Evolutionary conservation across 148 eudicot species (phyloP).

Genomic region (Euryodendron excelsum): DNA sequence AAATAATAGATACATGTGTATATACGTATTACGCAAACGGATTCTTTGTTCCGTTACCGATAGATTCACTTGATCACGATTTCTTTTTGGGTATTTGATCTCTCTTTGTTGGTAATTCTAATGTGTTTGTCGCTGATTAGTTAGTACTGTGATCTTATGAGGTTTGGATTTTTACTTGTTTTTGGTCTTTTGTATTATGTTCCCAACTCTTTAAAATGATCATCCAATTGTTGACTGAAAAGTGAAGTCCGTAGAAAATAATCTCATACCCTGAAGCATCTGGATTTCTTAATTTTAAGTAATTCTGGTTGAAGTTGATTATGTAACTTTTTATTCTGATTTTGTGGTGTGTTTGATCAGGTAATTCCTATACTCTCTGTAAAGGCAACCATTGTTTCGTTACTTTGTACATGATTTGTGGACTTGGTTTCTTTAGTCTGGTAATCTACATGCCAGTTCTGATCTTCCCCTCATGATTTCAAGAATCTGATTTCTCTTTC

Average conservation of each 20-base stretch:
- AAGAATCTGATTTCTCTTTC: constrained; percentile 4
- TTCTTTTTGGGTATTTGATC: not conserved
- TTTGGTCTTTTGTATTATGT: not conserved
- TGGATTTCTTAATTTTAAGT: not conserved
- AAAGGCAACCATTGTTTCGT: constrained; percentile 10
- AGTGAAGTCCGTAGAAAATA: not conserved
- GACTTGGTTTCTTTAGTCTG: constrained; percentile 12
- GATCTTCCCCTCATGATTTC: constrained; percentile 3
- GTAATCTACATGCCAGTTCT: constrained; percentile 16
- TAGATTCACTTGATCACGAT: constrained; percentile 7
- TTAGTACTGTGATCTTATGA: not conserved
- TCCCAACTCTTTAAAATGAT: not conserved
- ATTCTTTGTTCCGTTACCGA: not conserved
- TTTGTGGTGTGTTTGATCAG: constrained; percentile 16
- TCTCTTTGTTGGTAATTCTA: not conserved
- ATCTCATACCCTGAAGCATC: not conserved
- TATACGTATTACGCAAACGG: not conserved
- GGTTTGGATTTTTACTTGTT: not conserved
- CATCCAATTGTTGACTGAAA: not conserved
- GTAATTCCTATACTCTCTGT: not conserved
- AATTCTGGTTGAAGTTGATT: constrained; percentile 6
- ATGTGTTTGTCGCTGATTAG: not conserved
- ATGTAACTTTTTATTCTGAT: not conserved
- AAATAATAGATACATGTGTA: not conserved
- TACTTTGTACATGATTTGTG: constrained; percentile 2